These are phyloP conservation scores for Cyclotella atomus DNA, from an alignment of 108 stramenopile species.

Conservation along the genomic window DNA sequence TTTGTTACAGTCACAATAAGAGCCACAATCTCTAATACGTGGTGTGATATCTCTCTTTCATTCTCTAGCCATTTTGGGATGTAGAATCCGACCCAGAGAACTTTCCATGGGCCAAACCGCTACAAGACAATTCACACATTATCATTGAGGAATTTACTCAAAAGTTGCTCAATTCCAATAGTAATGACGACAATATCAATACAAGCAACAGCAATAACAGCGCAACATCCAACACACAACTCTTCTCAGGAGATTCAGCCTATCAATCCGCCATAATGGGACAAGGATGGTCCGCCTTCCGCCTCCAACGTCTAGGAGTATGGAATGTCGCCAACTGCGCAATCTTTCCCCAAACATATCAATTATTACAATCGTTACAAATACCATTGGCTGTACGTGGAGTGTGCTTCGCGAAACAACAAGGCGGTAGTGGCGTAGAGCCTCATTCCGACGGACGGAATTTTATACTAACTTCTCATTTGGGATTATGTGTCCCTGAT, in stretches of 20 bases:
- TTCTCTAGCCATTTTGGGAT: constrained; percentile 80
- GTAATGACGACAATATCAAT: constrained; percentile 1
- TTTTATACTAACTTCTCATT: constrained; percentile 92
- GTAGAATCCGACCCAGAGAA: constrained; percentile 37
- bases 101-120: constrained; percentile 85
- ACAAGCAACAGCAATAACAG: too few relatives aligned
- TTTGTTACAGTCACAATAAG: not conserved
- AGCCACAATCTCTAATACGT: not conserved
- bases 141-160: constrained; percentile 82
- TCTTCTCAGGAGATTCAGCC: constrained; percentile 76
- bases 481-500: constrained; percentile 81
- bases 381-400: constrained; percentile 94
- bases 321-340: constrained; percentile 91
- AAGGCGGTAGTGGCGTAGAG: constrained; percentile 82
- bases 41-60: not conserved
- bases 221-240: too few relatives aligned
- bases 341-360: constrained; percentile 84
- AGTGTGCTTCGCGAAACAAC: constrained; percentile 93
- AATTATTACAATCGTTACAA: constrained; percentile 67
- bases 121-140: constrained; percentile 76
- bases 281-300: constrained; percentile 87
- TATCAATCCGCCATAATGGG: constrained; percentile 94
- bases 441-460: constrained; percentile 92
- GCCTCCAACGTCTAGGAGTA: constrained; percentile 88
- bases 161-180: constrained; percentile 42